These are phyloP conservation scores for Circinella umbellata DNA, from an alignment of 371 early-diverging fungal genomes.

Conservation along the genomic window DNA sequence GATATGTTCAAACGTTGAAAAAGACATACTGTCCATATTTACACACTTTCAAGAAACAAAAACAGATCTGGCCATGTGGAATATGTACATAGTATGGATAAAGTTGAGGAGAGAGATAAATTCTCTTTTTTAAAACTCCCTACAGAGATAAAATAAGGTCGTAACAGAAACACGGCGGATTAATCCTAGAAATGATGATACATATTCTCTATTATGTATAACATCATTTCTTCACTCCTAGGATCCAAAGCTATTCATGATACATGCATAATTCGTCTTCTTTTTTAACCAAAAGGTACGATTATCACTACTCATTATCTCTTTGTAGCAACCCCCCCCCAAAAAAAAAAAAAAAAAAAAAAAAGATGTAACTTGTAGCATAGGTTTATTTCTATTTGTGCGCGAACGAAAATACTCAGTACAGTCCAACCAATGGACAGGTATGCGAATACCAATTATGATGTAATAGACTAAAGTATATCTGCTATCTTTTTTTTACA, in stretches of 20 bases:
- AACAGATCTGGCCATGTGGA: too few species aligned
- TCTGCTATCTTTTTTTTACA: too few species aligned
- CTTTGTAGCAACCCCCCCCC: too few species aligned
- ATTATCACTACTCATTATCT: too few species aligned
- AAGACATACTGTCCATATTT: too few species aligned
- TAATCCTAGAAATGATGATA: conserved; percentile 17
- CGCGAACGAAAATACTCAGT: conserved; percentile 55
- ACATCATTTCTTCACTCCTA: conserved; percentile 35
- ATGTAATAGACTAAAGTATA: conserved; percentile 38
- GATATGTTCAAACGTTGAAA: too few species aligned
- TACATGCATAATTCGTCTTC: conserved; percentile 48
- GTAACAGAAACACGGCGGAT: conserved; percentile 27
- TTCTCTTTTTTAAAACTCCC: too few species aligned
- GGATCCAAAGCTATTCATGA: conserved; percentile 54
- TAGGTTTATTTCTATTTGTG: conserved; percentile 33
- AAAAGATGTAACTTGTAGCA: too few species aligned
- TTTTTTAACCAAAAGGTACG: not conserved
- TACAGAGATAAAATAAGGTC: conserved; percentile 10
- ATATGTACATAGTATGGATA: too few species aligned
- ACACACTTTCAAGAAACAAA: too few species aligned
- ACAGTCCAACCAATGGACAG: conserved; percentile 56
- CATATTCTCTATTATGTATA: conserved; percentile 19
- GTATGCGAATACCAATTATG: conserved; percentile 51
- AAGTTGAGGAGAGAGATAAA: too few species aligned
- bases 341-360: too few species aligned